phyloP scores from a whole-genome alignment of 768 basidiomycete genomes.

The Lactifluus echinatus region DNA sequence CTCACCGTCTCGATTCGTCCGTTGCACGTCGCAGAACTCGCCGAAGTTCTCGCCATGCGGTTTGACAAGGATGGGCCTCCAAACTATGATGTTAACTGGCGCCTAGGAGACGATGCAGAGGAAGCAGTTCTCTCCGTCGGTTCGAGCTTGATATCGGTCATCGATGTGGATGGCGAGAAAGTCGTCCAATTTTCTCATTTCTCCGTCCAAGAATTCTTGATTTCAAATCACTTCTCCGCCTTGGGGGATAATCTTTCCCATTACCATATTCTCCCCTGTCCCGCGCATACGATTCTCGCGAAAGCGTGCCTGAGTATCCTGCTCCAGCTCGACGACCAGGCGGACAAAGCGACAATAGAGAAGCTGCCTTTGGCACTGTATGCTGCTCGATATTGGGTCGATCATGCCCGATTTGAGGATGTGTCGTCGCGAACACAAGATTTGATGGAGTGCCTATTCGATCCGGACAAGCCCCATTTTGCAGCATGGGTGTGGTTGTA shows the following conservation, averaged over 20 bases:
- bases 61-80: not conserved
- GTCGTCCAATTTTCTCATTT: not conserved
- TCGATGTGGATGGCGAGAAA: not conserved
- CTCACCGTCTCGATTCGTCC: not conserved
- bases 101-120: not conserved
- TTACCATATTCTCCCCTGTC: not conserved
- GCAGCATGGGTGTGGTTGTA: not conserved
- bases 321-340: not conserved
- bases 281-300: not conserved
- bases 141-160: not conserved
- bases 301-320: not conserved
- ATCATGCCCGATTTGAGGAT: not conserved
- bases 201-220: slow-evolving; percentile 1
- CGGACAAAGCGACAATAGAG: not conserved
- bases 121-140: not conserved
- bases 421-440: not conserved
- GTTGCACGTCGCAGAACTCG: not conserved
- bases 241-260: not conserved
- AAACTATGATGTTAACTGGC: not conserved
- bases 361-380: not conserved
- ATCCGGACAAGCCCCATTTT: not conserved
- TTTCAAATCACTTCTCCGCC: not conserved
- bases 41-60: not conserved
- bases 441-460: not conserved
- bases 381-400: not conserved